phyloP scores from a whole-genome alignment of 192 early-diverging fungal genomes.

The Podila epicladia region DNA sequence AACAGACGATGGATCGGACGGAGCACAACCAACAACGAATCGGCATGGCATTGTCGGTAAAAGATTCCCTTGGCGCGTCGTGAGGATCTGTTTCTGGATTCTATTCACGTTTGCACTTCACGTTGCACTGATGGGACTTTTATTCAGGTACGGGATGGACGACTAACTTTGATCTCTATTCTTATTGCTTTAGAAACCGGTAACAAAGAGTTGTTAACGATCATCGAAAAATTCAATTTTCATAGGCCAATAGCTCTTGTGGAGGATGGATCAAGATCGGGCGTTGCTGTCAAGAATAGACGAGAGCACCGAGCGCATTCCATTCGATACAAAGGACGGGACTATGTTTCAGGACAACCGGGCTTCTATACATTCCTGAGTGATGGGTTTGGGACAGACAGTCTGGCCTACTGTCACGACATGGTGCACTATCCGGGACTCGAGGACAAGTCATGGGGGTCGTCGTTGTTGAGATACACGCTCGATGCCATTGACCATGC shows the following conservation, averaged over 20 bases:
- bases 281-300: neutral
- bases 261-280: neutral
- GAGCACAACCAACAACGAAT: neutral
- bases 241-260: conserved; percentile 1
- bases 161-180: neutral
- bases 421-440: conserved; percentile 2
- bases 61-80: neutral
- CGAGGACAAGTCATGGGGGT: neutral
- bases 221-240: neutral
- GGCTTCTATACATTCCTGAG: conserved; percentile 22
- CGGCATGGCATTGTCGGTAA: neutral
- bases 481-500: neutral
- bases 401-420: conserved; percentile 22
- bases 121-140: conserved; percentile 10
- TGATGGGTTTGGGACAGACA: conserved; percentile 18
- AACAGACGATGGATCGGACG: neutral
- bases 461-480: neutral
- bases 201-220: no score
- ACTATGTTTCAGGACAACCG: conserved; percentile 14
- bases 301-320: neutral
- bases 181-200: neutral
- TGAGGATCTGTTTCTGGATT: conserved; percentile 3
- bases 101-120: neutral
- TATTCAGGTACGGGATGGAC: conserved; percentile 6
- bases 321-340: conserved; percentile 6